Evolutionary conservation across 1,284 basidiomycete species (phyloP).

Genomic region (Ceratobasidium sp.): DNA sequence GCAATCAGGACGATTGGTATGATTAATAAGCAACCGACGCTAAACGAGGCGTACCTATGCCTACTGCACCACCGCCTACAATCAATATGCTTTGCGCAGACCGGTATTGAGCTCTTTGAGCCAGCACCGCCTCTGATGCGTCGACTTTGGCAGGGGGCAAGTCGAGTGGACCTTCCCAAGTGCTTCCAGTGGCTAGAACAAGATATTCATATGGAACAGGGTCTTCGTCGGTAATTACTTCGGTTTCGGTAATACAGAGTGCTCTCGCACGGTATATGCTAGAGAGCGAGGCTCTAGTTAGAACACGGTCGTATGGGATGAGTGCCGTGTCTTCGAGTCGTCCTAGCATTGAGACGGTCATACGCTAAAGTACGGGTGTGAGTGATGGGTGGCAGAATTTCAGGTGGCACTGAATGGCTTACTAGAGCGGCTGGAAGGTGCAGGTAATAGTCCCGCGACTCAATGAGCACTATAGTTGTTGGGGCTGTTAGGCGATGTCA

Average conservation of each 20-base stretch:
- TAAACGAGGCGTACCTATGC: conserved; percentile 60
- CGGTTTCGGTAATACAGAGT: conserved; percentile 21
- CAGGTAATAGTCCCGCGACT: conserved; percentile 32
- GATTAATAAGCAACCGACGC: neutral
- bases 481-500: conserved; percentile 45
- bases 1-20: neutral
- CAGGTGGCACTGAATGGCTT: neutral
- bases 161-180: conserved; percentile 63
- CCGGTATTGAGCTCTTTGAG: conserved; percentile 61
- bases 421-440: conserved; percentile 23
- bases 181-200: conserved; percentile 66
- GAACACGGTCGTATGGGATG: conserved; percentile 52
- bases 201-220: conserved; percentile 52
- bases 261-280: conserved; percentile 19
- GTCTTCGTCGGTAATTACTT: conserved; percentile 39
- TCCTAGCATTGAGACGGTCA: conserved; percentile 53
- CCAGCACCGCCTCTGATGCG: conserved; percentile 56
- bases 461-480: conserved; percentile 38
- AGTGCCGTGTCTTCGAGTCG: conserved; percentile 54
- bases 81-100: conserved; percentile 64
- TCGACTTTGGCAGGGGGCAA: conserved; percentile 59
- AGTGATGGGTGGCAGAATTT: no score
- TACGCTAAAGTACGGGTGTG: conserved; percentile 47
- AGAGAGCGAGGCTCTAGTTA: neutral
- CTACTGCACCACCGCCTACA: conserved; percentile 72